Evolutionary conservation across 345 rosid species (phyloP).

Genomic region (Acer yangbiense): DNA sequence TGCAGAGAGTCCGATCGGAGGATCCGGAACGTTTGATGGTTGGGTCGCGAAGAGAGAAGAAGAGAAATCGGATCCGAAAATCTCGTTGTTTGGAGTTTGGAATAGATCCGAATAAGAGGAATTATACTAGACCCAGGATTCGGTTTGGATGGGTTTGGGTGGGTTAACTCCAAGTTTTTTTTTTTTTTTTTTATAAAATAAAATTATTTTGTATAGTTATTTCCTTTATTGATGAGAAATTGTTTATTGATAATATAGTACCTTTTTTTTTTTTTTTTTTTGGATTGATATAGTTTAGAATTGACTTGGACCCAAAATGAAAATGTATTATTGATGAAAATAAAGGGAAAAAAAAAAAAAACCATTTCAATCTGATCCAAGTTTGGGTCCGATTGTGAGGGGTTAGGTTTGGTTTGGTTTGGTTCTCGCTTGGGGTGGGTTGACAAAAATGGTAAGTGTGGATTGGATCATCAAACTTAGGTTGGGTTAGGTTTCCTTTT

Average conservation of each 20-base stretch:
- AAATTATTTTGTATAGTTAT: background rate
- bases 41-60: constrained; percentile 19
- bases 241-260: background rate
- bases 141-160: constrained; percentile 3
- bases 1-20: constrained; percentile 51
- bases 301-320: background rate
- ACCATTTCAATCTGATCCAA: background rate
- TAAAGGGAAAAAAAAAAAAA: background rate
- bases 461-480: background rate
- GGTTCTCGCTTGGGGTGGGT: background rate
- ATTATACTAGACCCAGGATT: constrained; percentile 11
- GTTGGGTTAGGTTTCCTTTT: too few species aligned
- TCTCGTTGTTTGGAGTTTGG: constrained; percentile 14
- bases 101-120: constrained; percentile 34
- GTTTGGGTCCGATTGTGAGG: background rate
- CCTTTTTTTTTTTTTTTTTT: too few species aligned
- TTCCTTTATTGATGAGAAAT: background rate
- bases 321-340: background rate
- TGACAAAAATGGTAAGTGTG: background rate
- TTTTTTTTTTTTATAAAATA: background rate
- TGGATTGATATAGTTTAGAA: too few species aligned
- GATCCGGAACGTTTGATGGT: constrained; percentile 55
- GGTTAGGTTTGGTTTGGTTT: constrained; percentile 1
- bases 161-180: constrained; percentile 11
- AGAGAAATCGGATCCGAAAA: constrained; percentile 15